These are phyloP conservation scores for Fragaria ananassa DNA, from an alignment of 306 rosid species.

Conservation along the genomic window DNA sequence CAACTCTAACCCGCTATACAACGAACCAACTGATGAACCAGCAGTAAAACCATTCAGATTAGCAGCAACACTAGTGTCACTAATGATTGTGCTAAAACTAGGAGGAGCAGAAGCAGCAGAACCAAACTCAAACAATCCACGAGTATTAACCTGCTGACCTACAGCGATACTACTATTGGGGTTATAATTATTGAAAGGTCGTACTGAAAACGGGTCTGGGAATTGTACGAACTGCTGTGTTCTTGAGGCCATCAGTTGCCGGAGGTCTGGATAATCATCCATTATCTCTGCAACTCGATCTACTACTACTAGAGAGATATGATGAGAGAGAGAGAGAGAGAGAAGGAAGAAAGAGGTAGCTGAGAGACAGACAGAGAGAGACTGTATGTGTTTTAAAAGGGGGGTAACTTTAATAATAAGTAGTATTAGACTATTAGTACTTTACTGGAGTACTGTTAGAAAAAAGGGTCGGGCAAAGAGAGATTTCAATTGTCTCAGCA, in stretches of 20 bases:
- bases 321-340: not conserved
- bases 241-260: conserved; percentile 42
- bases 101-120: not conserved
- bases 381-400: not conserved
- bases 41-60: not conserved
- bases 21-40: not conserved
- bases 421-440: not conserved
- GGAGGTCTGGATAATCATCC: conserved; percentile 47
- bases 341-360: not conserved
- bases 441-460: conserved; percentile 3
- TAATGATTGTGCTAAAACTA: not conserved
- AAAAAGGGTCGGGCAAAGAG: not conserved
- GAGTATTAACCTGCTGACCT: not conserved
- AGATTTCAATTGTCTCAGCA: conserved; percentile 2
- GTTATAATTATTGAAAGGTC: conserved; percentile 10
- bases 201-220: conserved; percentile 12
- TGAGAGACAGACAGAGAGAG: not conserved
- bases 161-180: not conserved
- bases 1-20: conserved; percentile 8
- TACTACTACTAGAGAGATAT: not conserved
- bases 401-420: not conserved
- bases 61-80: not conserved
- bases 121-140: conserved; percentile 1
- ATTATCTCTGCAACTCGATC: conserved; percentile 9
- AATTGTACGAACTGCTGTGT: conserved; percentile 14